phyloP scores from a whole-genome alignment of 2,329 filamentous ascomycete species.

The Pleoardoris graminearum region DNA sequence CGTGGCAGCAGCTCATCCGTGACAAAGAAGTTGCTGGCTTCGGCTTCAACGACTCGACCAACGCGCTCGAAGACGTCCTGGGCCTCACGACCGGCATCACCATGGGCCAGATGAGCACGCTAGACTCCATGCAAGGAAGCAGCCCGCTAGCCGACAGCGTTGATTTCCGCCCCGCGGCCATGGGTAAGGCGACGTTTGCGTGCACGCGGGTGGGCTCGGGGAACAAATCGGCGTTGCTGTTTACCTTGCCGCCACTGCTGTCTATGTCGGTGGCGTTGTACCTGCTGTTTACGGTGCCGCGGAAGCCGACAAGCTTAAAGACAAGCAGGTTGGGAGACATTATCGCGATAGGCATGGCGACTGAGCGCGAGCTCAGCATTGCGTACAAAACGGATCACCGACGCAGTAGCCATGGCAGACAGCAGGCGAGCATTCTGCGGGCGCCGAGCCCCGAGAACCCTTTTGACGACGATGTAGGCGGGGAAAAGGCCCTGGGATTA shows the following conservation, averaged over 20 bases:
- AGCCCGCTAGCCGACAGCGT: constrained; percentile 2
- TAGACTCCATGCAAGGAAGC: not conserved
- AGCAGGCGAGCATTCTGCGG: not conserved
- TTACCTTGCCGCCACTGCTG: constrained; percentile 11
- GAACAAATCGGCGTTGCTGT: constrained; percentile 2
- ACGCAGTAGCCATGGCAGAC: not conserved
- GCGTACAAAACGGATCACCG: constrained; percentile 2
- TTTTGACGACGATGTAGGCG: constrained; percentile 1
- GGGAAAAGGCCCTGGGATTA: not conserved
- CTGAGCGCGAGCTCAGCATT: constrained; percentile 5
- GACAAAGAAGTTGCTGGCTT: not conserved
- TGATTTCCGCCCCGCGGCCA: constrained; percentile 2
- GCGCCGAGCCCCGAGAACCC: not conserved
- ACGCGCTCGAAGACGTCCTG: constrained; percentile 10
- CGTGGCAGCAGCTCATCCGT: constrained; percentile 6
- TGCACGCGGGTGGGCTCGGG: constrained; percentile 11
- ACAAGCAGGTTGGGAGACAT: constrained; percentile 7
- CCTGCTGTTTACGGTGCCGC: constrained; percentile 7
- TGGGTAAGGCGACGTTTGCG: constrained; percentile 9
- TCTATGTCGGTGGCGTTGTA: constrained; percentile 5
- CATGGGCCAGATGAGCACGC: constrained; percentile 9
- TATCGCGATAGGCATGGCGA: constrained; percentile 11
- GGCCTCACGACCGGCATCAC: constrained; percentile 10
- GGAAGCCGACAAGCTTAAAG: constrained; percentile 5
- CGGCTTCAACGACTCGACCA: constrained; percentile 8